Base-by-base conservation (phyloP, 805 yeast genomes). In the Kodamaea hsintzibuensis region DNA sequence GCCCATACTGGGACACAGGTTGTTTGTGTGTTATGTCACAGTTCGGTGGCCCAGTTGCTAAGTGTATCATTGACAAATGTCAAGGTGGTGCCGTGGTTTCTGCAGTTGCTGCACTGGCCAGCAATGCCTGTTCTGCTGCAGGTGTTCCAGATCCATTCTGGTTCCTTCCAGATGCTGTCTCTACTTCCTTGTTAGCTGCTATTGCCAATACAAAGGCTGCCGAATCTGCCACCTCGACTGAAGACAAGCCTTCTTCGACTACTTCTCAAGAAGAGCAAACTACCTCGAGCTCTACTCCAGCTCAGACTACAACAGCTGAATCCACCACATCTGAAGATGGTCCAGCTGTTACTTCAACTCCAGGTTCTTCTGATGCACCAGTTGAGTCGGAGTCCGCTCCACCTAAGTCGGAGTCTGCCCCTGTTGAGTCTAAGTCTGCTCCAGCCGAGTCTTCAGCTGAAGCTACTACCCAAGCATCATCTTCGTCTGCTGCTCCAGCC, bases 1-100 rank as follows among this genome's bases (percentile, higher is more conserved):
- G 79, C 57, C 79, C 79, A 49, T 72, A 73, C 69, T 74, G 78
- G 78, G 79, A 74, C 59, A 68, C 78, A 48, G 79, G 79, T 27
- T 74, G 79, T 64, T 69, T 74, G 53, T 74, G 79, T 70, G 76
- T 72, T 43, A 73, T 74, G 71, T 62, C 74, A 44, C 57, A 58
- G 44, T 74, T 70, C 65, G 65, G 63, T 42, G 68, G 68, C 22
- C 56, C 55, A 3, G 69, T 74, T 30, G 78, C 73, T 49, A 60
- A 67, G 51, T 74, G 79, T 69, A 53, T 66, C 37, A 65, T 65
- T 19, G 42, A 57, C 30, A 51, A 47, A 40, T 66, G 69, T 54
- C 52, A 59, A 18, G 77, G 78, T 56, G 46, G 54, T 17, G 68
- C 70, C 17, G 76, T 72, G 38, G 57, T 45, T 25, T 22, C 58